phyloP scores from a whole-genome alignment of 768 basidiomycete genomes.

The Termitomyces heimii region DNA sequence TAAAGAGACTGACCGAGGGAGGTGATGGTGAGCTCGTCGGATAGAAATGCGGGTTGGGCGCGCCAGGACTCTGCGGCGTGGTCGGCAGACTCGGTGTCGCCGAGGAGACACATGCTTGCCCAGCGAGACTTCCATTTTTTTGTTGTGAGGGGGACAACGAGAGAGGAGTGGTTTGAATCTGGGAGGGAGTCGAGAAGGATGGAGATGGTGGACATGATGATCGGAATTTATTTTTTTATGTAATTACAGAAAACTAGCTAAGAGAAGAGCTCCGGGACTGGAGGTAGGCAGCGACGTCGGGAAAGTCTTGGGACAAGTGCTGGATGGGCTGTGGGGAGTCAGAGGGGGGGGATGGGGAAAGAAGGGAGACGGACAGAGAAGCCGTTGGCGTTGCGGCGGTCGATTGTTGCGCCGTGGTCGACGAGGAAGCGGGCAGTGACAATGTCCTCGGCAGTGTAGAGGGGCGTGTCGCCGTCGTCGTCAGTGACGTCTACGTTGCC shows the following conservation, averaged over 20 bases:
- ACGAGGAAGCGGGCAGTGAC: conserved; percentile 76
- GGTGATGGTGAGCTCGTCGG: conserved; percentile 86
- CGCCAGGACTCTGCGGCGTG: conserved; percentile 84
- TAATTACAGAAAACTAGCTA: too few species aligned
- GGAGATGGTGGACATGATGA: conserved; percentile 18
- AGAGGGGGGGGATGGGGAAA: conserved; percentile 1
- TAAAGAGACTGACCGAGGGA: conserved; percentile 61
- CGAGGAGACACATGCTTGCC: conserved; percentile 80
- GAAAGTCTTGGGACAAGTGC: conserved; percentile 67
- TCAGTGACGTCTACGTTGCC: conserved; percentile 87
- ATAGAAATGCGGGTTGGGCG: conserved; percentile 66
- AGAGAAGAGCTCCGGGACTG: too few species aligned
- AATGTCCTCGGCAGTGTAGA: conserved; percentile 83
- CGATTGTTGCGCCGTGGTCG: conserved; percentile 65
- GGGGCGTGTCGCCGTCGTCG: conserved; percentile 84
- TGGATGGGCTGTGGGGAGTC: conserved; percentile 51
- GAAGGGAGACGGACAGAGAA: conserved; percentile 52
- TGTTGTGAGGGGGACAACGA: conserved; percentile 88
- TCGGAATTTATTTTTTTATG: too few species aligned
- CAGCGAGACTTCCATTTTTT: conserved; percentile 83
- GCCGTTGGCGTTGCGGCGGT: conserved; percentile 63
- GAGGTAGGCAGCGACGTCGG: conserved; percentile 58
- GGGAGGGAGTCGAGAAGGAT: conserved; percentile 2
- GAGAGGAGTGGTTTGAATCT: too few species aligned
- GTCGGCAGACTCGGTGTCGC: conserved; percentile 40